Base-by-base conservation (phyloP, 2,329 filamentous ascomycete species). In the Verticillium longisporum region DNA sequence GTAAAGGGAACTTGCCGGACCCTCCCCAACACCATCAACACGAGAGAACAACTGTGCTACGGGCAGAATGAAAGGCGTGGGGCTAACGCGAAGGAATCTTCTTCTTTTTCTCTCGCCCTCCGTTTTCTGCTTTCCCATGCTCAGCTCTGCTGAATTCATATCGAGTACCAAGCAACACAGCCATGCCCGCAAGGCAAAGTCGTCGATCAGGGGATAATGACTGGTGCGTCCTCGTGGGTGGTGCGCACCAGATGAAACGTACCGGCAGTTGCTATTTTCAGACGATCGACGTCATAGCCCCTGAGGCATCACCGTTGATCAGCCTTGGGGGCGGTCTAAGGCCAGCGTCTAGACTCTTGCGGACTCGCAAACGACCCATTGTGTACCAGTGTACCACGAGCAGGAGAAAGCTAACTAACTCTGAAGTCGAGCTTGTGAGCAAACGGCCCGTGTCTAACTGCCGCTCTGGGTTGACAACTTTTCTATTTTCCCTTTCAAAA, bases 211-310 rank as follows among this genome's bases (percentile, higher is more conserved):
- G 55, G 55, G n/a, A 56, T 26, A 11, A 4, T 34, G 18, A 21
- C 10, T 14, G 13, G 32, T 21, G 13, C 50, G 26, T 26, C 21
- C 21, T 55, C 50, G 21, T 31, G 50, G 26, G 18, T 50, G 21
- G 50, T 55, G 34, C 34, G 9, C 50, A 31, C 33, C 33, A 36
- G 32, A n/a, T 56, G 55, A 56, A 56, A 56, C 55, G 34, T 37
- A 37, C 55, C 32, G 33, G 14, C 33, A n/a, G n/a, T 34, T 56
- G 55, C 55, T 56, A 56, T 56, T 56, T 56, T 56, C 55, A 56
- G 34, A 56, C 55, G 54, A 56, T 37, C 31, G 34, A 56, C 55
- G 55, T 56, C 55, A 56, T 56, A 37, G 55, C 55, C 55, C 55
- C 55, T 56, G 55, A 56, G 21, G 15, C 55, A 36, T 56, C 18